phyloP scores from a whole-genome alignment of 306 rosid genomes.

The Vigna radiata region DNA sequence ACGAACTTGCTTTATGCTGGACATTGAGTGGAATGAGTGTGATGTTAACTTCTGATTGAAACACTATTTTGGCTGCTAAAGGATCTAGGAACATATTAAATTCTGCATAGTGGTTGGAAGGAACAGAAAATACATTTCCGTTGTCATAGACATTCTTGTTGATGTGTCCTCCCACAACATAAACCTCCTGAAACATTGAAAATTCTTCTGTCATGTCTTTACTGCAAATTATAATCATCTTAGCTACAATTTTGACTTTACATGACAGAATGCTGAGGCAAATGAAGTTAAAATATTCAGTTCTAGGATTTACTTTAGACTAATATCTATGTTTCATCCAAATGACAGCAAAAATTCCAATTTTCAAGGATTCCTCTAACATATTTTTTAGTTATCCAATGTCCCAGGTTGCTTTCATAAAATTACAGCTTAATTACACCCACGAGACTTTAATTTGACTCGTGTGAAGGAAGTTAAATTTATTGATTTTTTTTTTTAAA shows the following conservation, averaged over 20 bases:
- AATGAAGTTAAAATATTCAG: slow-evolving; percentile 24
- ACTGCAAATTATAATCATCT: background rate
- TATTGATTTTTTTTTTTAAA: background rate
- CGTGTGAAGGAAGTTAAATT: background rate
- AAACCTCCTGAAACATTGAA: slow-evolving; percentile 68
- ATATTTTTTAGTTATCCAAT: background rate
- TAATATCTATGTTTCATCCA: background rate
- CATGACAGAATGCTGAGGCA: background rate
- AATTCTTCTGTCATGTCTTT: slow-evolving; percentile 14
- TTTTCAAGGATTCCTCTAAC: background rate
- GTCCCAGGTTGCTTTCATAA: background rate
- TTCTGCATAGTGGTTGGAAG: slow-evolving; percentile 81
- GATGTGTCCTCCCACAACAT: slow-evolving; percentile 84
- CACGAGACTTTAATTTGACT: background rate
- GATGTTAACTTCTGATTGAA: slow-evolving; percentile 65
- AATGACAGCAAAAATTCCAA: background rate
- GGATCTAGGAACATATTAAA: slow-evolving; percentile 93
- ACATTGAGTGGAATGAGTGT: slow-evolving; percentile 74
- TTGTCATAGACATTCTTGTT: slow-evolving; percentile 52
- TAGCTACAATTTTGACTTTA: slow-evolving; percentile 5
- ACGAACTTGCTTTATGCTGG: slow-evolving; percentile 66
- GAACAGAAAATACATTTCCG: slow-evolving; percentile 78
- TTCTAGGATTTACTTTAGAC: background rate
- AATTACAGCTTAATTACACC: background rate
- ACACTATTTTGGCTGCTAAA: slow-evolving; percentile 72